Base-by-base conservation (phyloP, 2,329 filamentous ascomycete genomes). In the Calycina marina region DNA sequence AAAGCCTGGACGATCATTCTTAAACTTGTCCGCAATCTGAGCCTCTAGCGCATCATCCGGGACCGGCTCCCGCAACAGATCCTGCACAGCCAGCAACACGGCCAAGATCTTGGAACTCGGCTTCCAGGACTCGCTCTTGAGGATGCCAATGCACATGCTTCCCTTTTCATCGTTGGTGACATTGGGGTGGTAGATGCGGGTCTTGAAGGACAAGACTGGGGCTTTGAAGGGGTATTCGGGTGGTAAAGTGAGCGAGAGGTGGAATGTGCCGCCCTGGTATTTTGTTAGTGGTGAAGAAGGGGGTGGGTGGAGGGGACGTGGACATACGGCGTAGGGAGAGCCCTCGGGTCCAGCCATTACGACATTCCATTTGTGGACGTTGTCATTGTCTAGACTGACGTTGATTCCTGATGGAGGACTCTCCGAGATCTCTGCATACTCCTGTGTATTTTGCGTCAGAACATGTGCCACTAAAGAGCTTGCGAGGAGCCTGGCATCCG, bases 181-280 rank as follows among this genome's bases (percentile, higher is more conserved):
- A 48, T 83, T 83, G 1, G 77, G 77, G 53, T 83, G 77, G 60
- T 79, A 83, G 55, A 82, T 77, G 47, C 79, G 79, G 29, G 77
- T 82, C 38, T 65, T 65, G 62, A 81, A 82, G 48, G 62, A 67
- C 44, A 82, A 63, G 32, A 68, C 67, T 3, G 77, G 77, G 5
- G 77, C 74, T 52, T 81, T 81, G 65, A 82, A 82, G 5, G 77
- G 77, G 55, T 81, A 82, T 46, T 76, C 71, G 45, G 61, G 69
- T n/a, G 77, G 77, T 22, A 83, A 67, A 27, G 57, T 65, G 44
- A 82, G 65, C 43, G 67, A 63, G 42, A 83, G 63, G 38, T 68
- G 63, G 62, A 81, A 83, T 49, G 61, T 63, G 35, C 76, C 77
- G 50, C 69, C 72, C 74, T 55, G 24, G 13, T 11, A 12, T 12